Conservation (phyloP, 2,329 filamentous ascomycete genomes). For the Cladorrhinum sp. region DNA sequence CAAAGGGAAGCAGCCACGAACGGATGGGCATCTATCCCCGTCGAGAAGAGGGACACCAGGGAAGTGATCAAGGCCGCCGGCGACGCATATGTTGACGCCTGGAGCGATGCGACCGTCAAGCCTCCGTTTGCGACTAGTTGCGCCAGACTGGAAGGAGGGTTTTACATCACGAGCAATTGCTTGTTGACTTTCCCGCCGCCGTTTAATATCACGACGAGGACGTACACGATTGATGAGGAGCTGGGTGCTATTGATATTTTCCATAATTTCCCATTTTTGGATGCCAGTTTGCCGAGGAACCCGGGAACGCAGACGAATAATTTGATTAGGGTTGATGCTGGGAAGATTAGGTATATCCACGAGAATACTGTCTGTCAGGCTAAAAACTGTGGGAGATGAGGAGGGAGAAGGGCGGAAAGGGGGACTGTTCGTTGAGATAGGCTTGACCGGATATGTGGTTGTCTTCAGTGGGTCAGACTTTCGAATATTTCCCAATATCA, state of each 20-base stretch:
- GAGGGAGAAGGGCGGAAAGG: too few species aligned
- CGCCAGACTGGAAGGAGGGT: constrained; percentile 28
- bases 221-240: constrained; percentile 31
- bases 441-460: too few species aligned
- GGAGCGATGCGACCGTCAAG: constrained; percentile 19
- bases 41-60: constrained; percentile 18
- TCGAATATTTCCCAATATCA: too few species aligned
- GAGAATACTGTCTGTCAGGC: constrained; percentile 12
- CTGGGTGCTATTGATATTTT: constrained; percentile 29
- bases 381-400: constrained; percentile 5
- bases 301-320: constrained; percentile 28
- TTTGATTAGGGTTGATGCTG: constrained; percentile 27
- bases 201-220: constrained; percentile 22
- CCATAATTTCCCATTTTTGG: constrained; percentile 28
- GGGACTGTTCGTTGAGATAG: too few species aligned
- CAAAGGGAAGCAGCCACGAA: constrained; percentile 12
- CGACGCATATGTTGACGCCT: constrained; percentile 29
- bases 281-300: constrained; percentile 13
- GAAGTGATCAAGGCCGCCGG: constrained; percentile 25
- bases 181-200: constrained; percentile 26
- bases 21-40: constrained; percentile 25
- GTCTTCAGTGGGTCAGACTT: too few species aligned
- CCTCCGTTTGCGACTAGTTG: constrained; percentile 26
- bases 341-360: constrained; percentile 29
- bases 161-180: constrained; percentile 27